Evolutionary conservation across 352 stramenopile genomes (phyloP).

Genomic region (Thalassiosira mediterranea): DNA sequence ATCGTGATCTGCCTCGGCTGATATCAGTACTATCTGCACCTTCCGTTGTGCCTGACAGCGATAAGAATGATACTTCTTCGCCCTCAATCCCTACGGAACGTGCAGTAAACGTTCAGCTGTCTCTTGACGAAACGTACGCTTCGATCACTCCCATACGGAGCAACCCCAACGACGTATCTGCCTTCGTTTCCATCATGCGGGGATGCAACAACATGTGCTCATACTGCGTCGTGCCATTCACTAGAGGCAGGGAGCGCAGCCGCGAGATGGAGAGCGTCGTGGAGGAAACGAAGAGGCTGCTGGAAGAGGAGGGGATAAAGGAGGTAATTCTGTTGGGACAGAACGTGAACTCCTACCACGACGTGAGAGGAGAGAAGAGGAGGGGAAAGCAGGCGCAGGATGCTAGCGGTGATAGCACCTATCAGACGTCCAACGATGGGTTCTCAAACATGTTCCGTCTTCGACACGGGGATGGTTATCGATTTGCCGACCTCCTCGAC

Average conservation of each 20-base stretch:
- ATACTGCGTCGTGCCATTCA: slow-evolving; percentile 99
- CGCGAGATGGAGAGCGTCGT: slow-evolving; percentile 92
- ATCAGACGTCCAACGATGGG: slow-evolving; percentile 87
- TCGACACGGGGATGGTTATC: slow-evolving; percentile 85
- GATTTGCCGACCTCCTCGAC: slow-evolving; percentile 97
- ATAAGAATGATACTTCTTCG: not conserved
- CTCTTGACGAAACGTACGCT: slow-evolving; percentile 97
- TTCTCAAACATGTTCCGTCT: slow-evolving; percentile 94
- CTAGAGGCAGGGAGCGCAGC: slow-evolving; percentile 93
- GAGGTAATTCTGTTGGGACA: slow-evolving; percentile 99
- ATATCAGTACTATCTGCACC: slow-evolving; percentile 84
- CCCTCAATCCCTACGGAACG: slow-evolving; percentile 46
- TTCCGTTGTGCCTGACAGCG: not conserved
- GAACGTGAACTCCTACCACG: slow-evolving; percentile 99
- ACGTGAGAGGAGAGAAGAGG: slow-evolving; percentile 75
- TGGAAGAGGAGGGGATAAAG: slow-evolving; percentile 91
- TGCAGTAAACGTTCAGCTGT: slow-evolving; percentile 95
- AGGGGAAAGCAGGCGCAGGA: not conserved
- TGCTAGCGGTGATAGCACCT: slow-evolving; percentile 34
- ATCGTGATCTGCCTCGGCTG: slow-evolving; percentile 96
- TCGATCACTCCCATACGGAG: slow-evolving; percentile 94
- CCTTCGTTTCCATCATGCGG: slow-evolving; percentile 98
- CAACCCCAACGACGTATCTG: slow-evolving; percentile 86
- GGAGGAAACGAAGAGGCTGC: slow-evolving; percentile 90
- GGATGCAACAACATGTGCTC: slow-evolving; percentile 99